Conservation (phyloP, 1,139 yeast species). For the Geotrichum australiense region DNA sequence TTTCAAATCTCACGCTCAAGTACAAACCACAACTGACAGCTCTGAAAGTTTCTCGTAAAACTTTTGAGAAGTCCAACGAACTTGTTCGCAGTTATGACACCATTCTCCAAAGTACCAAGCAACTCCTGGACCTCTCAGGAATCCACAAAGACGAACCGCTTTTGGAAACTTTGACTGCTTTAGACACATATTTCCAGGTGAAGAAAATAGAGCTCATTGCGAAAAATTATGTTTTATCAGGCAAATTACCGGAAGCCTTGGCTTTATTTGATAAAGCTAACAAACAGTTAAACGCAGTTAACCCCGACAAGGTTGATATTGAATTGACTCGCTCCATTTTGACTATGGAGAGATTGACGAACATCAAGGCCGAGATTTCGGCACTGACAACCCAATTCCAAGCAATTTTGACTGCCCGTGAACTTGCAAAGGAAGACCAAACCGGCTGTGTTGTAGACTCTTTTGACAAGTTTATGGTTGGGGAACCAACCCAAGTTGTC, state of each 20-base stretch:
- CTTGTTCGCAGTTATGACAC: constrained; percentile 45
- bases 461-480: constrained; percentile 43
- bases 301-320: constrained; percentile 19
- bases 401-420: constrained; percentile 14
- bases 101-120: constrained; percentile 44
- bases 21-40: constrained; percentile 20
- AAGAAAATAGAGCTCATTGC: constrained; percentile 44
- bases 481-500: constrained; percentile 29
- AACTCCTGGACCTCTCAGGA: constrained; percentile 78
- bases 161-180: constrained; percentile 44
- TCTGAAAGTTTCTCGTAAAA: constrained; percentile 26
- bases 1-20: constrained; percentile 31
- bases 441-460: constrained; percentile 41
- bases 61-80: constrained; percentile 40
- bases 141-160: constrained; percentile 78
- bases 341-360: not conserved
- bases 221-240: constrained; percentile 42
- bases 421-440: constrained; percentile 1
- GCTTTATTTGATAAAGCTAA: constrained; percentile 43
- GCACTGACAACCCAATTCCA: constrained; percentile 9
- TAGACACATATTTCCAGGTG: constrained; percentile 44
- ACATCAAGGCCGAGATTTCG: not conserved
- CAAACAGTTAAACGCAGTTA: constrained; percentile 22
- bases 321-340: constrained; percentile 33
- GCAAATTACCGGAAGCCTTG: constrained; percentile 48